These are phyloP conservation scores for Fusarium sp. DNA, from an alignment of 2,329 filamentous ascomycete genomes.

Conservation along the genomic window DNA sequence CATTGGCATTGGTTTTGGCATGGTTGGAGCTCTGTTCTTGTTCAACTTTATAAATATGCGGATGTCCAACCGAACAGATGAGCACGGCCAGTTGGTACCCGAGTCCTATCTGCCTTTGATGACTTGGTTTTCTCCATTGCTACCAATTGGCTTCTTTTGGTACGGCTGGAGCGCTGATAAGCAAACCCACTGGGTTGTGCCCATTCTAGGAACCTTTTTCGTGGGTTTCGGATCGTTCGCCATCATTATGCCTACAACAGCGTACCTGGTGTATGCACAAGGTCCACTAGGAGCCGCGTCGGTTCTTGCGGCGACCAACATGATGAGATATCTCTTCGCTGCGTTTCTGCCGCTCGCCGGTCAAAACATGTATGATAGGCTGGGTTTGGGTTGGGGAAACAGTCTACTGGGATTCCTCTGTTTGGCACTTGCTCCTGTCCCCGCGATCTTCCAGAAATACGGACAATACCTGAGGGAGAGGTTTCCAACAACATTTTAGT, in stretches of 20 bases:
- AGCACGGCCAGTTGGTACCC: conserved; percentile 43
- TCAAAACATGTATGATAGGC: conserved; percentile 50
- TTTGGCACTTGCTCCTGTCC: conserved; percentile 51
- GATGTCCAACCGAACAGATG: background rate
- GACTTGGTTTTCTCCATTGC: conserved; percentile 66
- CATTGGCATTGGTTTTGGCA: conserved; percentile 64
- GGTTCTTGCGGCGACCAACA: conserved; percentile 34
- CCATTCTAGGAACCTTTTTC: conserved; percentile 68
- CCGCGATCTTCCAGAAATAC: conserved; percentile 28
- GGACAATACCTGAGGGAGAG: background rate
- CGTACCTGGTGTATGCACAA: conserved; percentile 46
- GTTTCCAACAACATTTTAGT: too few species aligned
- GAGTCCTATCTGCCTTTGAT: conserved; percentile 69
- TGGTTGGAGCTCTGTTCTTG: conserved; percentile 44
- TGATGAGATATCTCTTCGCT: conserved; percentile 69
- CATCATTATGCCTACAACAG: conserved; percentile 54
- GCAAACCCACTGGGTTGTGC: conserved; percentile 69
- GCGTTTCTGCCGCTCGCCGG: conserved; percentile 72
- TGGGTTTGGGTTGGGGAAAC: conserved; percentile 62
- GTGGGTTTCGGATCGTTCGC: conserved; percentile 60
- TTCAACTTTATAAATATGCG: conserved; percentile 30
- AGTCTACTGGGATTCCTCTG: conserved; percentile 57
- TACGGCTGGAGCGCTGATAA: conserved; percentile 72
- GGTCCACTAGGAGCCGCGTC: conserved; percentile 37
- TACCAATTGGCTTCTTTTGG: conserved; percentile 68